Percentiles rank a stretch among this genome's conserved stretches.
These are phyloP conservation scores for Phylloporus sp. DNA, from an alignment of 768 basidiomycete species.

Conservation along the genomic window DNA sequence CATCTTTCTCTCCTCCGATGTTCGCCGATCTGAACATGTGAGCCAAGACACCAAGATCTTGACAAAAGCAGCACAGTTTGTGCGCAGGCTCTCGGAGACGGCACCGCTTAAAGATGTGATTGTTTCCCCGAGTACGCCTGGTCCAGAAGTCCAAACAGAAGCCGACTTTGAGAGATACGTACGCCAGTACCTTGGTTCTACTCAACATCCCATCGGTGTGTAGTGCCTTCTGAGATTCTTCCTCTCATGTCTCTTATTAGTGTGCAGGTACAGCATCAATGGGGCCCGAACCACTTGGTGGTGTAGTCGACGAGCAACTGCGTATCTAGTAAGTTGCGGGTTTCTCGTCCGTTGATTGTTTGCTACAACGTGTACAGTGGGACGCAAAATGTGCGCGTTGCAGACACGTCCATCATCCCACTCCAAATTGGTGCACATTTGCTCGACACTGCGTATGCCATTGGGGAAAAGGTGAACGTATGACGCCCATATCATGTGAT, in stretches of 20 bases:
- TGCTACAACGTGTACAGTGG: constrained; percentile 1
- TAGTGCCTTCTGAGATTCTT: not conserved
- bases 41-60: constrained; percentile 11
- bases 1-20: not conserved
- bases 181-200: not conserved
- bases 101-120: constrained; percentile 15
- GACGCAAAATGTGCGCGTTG: constrained; percentile 16
- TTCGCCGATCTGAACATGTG: not conserved
- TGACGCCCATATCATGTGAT: not conserved
- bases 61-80: constrained; percentile 13
- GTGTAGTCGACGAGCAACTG: constrained; percentile 16
- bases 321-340: constrained; percentile 12
- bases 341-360: not conserved
- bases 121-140: constrained; percentile 15
- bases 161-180: constrained; percentile 14
- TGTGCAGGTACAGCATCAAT: constrained; percentile 15
- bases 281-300: constrained; percentile 15
- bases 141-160: constrained; percentile 17
- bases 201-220: constrained; percentile 15
- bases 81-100: constrained; percentile 13
- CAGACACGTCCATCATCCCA: constrained; percentile 16
- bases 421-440: constrained; percentile 12
- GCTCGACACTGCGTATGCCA: constrained; percentile 17
- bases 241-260: not conserved
- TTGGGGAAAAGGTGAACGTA: constrained; percentile 11